Base-by-base conservation (phyloP, 148 eudicot genomes). In the Heliamphora exappendiculata region DNA sequence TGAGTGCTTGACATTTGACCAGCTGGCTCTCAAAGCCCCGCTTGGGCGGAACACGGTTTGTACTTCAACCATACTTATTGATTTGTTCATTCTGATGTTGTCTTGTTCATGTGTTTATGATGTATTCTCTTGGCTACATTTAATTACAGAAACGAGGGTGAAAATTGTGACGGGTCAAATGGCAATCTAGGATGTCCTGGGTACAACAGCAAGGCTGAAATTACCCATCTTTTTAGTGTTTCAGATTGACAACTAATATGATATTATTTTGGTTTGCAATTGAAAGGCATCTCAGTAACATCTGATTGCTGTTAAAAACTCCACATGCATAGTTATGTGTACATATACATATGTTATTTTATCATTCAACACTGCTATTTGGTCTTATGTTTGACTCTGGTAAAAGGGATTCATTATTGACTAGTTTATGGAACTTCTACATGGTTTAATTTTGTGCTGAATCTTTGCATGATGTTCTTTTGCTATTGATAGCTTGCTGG, bases 11-110 rank as follows among this genome's bases (percentile, higher is more conserved):
- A 88, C 91, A 34, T 88, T 88, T 73, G 91, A 85, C 58, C 88
- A 88, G 85, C 77, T 88, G 73, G 91, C 91, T 74, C 87, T 88
- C 36, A 81, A 83, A 51, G 88, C 90, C 34, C 90, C 90, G 39
- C 90, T 88, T 78, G 90, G 90, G 19, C 90, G 85, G 84, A 84
- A 88, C 81, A 88, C 90, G 82, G 90, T 88, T 82, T 33, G 59
- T 3, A 66, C 19, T 29, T 33, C n/a, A 63, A 63, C 20, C 28
- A 28, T 19, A 19, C 14, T 55, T 12, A 0, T 16, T 22, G 3
- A 5, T 55, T 55, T 75, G 44, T 44, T 0, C 67, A 14, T 24
- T 20, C 28, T 3, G 12, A 51, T 42, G 24, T 16, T n/a, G 12
- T 72, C 5, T 34, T 11, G 11, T 59, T 33, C 71, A 20, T 19